These are phyloP conservation scores for Botryococcus braunii DNA, from an alignment of 163 green algal species.

Conservation along the genomic window DNA sequence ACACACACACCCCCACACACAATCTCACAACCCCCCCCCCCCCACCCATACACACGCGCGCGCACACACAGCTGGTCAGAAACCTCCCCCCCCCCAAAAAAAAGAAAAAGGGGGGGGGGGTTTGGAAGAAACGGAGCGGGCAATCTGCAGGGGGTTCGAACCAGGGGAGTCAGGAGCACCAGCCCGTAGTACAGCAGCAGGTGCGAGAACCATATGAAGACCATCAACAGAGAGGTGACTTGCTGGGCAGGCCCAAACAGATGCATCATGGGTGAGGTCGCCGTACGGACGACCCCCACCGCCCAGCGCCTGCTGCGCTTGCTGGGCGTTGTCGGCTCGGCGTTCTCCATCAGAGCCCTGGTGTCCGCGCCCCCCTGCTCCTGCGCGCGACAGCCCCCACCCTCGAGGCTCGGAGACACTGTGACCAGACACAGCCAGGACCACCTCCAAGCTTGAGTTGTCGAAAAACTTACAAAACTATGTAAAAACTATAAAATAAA, in stretches of 20 bases:
- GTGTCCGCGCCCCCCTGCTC: too few species aligned
- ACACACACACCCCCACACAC: background rate
- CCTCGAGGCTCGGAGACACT: too few species aligned
- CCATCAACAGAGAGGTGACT: constrained; percentile 40
- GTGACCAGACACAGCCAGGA: too few species aligned
- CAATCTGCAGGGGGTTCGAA: background rate
- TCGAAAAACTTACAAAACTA: too few species aligned
- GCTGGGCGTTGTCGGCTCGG: too few species aligned
- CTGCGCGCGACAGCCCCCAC: too few species aligned
- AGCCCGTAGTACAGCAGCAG: constrained; percentile 67
- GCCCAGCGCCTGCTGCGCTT: background rate
- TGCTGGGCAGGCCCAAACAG: constrained; percentile 20
- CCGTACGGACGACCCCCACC: too few species aligned
- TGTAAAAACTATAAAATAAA: too few species aligned
- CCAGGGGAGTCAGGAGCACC: constrained; percentile 64
- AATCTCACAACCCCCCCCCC: background rate
- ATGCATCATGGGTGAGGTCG: background rate
- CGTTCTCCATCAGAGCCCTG: background rate
- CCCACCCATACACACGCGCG: background rate
- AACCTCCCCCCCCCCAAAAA: background rate
- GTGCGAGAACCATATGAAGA: constrained; percentile 53
- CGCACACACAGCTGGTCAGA: background rate
- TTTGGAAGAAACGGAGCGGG: background rate
- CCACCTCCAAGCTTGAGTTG: too few species aligned
- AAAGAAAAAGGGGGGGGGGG: background rate